Evolutionary conservation across 208 protist species (phyloP).

Genomic region (Trypanosoma theileri): DNA sequence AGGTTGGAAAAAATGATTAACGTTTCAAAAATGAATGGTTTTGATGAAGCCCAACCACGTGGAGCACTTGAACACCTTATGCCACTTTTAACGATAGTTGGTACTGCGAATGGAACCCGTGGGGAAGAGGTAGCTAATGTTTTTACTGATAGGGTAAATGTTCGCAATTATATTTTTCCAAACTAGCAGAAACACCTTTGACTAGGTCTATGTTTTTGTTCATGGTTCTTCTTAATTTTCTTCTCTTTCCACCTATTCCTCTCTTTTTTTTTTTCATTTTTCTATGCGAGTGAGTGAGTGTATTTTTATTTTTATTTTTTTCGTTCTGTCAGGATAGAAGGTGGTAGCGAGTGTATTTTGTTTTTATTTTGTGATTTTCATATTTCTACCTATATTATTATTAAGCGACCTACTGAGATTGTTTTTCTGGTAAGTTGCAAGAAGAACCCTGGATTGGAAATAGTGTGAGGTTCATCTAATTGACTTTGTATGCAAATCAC

Average conservation of each 20-base stretch:
- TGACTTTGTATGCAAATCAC: no score
- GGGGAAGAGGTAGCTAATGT: conserved; percentile 52
- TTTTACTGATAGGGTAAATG: conserved; percentile 32
- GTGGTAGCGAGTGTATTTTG: no score
- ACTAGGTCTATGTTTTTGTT: neutral
- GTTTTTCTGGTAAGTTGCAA: no score
- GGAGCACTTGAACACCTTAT: conserved; percentile 78
- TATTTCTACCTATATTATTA: no score
- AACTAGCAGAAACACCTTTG: conserved; percentile 7
- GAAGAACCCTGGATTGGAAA: no score
- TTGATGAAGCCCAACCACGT: conserved; percentile 56
- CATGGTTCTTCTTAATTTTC: neutral
- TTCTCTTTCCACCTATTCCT: no score
- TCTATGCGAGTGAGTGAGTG: neutral
- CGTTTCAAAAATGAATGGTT: conserved; percentile 50
- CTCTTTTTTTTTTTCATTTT: conserved; percentile 4
- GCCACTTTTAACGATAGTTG: conserved; percentile 72
- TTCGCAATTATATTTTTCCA: conserved; percentile 50
- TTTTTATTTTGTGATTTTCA: no score
- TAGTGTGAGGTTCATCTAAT: no score
- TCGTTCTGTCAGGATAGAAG: neutral
- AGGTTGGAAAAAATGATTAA: conserved; percentile 39
- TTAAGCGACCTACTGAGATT: no score
- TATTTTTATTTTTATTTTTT: neutral
- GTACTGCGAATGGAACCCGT: conserved; percentile 33